Conservation (phyloP, 1,284 basidiomycete genomes). For the Quambalaria eucalypti region DNA sequence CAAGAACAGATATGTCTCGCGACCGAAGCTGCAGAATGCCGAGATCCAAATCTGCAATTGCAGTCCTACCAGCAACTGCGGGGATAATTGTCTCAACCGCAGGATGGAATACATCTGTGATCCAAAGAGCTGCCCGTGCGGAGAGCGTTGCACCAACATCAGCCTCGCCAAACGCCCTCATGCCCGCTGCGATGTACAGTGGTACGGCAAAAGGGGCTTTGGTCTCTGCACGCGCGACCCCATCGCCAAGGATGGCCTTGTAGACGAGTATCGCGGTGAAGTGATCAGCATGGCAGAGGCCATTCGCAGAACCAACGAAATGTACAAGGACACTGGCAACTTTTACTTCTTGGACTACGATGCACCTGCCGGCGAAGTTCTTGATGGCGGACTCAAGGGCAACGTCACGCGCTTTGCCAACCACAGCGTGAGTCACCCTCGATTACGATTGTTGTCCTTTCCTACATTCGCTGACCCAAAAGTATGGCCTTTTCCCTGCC, state of each 20-base stretch:
- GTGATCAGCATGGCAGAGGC: slow-evolving; percentile 32
- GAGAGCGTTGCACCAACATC: slow-evolving; percentile 32
- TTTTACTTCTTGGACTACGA: slow-evolving; percentile 41
- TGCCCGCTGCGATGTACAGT: slow-evolving; percentile 20
- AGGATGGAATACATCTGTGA: slow-evolving; percentile 33
- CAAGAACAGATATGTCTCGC: slow-evolving; percentile 27
- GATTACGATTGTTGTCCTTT: not conserved
- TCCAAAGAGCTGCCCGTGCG: slow-evolving; percentile 34
- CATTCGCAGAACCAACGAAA: slow-evolving; percentile 22
- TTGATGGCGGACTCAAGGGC: slow-evolving; percentile 37
- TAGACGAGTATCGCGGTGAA: slow-evolving; percentile 43
- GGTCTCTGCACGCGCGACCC: slow-evolving; percentile 29
- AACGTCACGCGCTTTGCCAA: slow-evolving; percentile 42
- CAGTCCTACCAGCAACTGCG: slow-evolving; percentile 22
- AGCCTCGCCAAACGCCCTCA: slow-evolving; percentile 28
- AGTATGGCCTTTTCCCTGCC: not conserved
- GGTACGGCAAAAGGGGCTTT: slow-evolving; percentile 35
- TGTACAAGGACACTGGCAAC: slow-evolving; percentile 33
- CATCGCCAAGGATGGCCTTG: slow-evolving; percentile 24
- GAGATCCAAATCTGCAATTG: slow-evolving; percentile 33
- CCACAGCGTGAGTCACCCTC: too few relatives aligned
- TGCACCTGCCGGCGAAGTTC: slow-evolving; percentile 33
- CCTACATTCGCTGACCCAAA: not conserved
- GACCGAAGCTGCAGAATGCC: slow-evolving; percentile 24
- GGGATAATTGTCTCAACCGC: slow-evolving; percentile 35